Evolutionary conservation across 129 eudicot species (phyloP), one percentile per base, ranked within the genome.

Genomic region (Pulicaria dysenterica): DNA sequence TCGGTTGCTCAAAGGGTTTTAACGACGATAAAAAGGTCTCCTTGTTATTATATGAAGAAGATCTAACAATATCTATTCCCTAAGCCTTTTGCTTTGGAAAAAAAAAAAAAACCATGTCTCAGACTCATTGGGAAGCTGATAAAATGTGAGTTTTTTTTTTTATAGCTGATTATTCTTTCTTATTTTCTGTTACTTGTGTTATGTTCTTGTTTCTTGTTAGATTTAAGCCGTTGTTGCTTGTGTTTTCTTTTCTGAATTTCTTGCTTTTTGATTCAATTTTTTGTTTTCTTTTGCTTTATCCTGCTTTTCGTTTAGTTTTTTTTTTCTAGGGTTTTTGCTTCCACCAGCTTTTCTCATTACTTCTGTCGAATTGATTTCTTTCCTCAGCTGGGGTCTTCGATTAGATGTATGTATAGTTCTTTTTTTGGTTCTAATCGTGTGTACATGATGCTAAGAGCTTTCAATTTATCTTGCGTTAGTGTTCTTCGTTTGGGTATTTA

Each of bases 101-200:
- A 84, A 85, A 64, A 38, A 50, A 14, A 53, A 34, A 84, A 85
- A 64, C 39, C 39, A 92, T 94, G 98, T 88, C 98, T 79, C 98
- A 94, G 71, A 94, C 95, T n/a, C 92, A 94, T 77, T 94, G 98
- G 98, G 98, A 93, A 84, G 98, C 98, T 74, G 98, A 89, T 81
- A 93, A 93, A 89, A 93, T 93, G 98, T 87, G 69, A 78, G 90
- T 17, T 76, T 41, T 55, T 53, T 62, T 13, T 4, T 19, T 41
- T 54, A 11, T 17, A 7, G 19, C 4, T 46, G 12, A 3, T 5
- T 7, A 1, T 53, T n/a, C 72, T 15, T 53, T 74, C 39, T 39
- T 6, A 17, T 36, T 11, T 44, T 40, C 58, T 24, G 46, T 38
- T 56, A 44, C 0, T 77, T 48, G 19, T 41, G 48, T 58, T 41